Conservation (phyloP, 257 asterid genomes). For the Solanum bulbocastanum region DNA sequence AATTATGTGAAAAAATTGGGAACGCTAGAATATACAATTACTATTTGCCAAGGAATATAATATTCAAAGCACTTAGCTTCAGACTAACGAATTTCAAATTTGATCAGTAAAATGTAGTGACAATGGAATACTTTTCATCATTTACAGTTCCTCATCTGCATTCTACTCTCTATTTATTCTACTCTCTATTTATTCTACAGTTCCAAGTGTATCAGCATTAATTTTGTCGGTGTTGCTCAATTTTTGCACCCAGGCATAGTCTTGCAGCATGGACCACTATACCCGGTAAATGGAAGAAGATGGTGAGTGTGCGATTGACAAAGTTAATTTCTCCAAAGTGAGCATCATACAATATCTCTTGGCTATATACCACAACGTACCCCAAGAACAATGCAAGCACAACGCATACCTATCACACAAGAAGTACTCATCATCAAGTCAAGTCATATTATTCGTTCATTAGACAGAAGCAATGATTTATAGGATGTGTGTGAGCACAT, state of each 20-base stretch:
- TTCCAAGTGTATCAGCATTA: neutral
- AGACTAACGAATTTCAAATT: neutral
- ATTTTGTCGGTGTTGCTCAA: neutral
- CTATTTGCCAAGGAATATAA: neutral
- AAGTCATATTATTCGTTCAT: neutral
- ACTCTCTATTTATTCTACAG: neutral
- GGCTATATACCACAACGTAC: neutral
- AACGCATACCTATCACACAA: neutral
- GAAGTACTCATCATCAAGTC: neutral
- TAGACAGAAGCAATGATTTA: neutral
- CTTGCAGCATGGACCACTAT: neutral
- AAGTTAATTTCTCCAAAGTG: neutral
- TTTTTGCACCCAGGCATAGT: neutral
- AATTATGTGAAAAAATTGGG: neutral
- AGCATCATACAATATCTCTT: neutral
- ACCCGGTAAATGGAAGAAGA: neutral
- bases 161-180: neutral
- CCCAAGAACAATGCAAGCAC: neutral
- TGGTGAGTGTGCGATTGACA: neutral
- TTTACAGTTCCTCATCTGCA: neutral
- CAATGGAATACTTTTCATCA: neutral
- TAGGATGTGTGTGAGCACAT: neutral
- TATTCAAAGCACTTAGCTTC: neutral
- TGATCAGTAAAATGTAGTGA: neutral
- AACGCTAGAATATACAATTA: neutral